Evolutionary conservation across 768 basidiomycete species (phyloP), one percentile per base, ranked within the genome.

Genomic region (Trametes meyenii): DNA sequence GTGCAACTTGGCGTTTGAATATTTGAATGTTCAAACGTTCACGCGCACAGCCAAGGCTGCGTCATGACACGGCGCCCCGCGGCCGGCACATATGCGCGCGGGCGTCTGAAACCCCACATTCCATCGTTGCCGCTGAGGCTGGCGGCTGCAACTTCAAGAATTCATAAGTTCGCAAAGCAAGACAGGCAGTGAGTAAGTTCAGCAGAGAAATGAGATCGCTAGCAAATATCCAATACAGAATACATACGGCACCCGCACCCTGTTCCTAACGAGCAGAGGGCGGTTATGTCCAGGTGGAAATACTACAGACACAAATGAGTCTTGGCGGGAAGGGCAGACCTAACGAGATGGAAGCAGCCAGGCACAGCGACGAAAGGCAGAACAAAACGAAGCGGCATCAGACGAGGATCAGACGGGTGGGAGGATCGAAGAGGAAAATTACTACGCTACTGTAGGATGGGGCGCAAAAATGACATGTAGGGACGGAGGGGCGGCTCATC

Each of bases 271-370:
- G 67, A 66, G 46, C 55, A 12, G 42, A 40, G 39, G 40, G 19
- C 24, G 40, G 17, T 26, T 3, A 62, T 39, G 57, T 48, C 44
- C 45, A 21, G 40, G 64, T 49, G 55, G 40, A 50, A n/a, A 39
- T 49, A 52, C 40, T 51, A 59, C 62, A 64, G 17, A 61, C 51
- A 57, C 48, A 59, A 45, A 53, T 52, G 58, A 55, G 3, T 39
- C 51, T 49, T 26, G 44, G 39, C 40, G 56, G 40, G 29, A 40
- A 46, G 43, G 48, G 49, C 43, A 19, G 50, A 50, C 40, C 29
- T n/a, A n/a, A n/a, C n/a, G 36, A 64, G 61, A 67, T 66, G 40
- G 58, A 55, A 63, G 62, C 62, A 64, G 62, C 58, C 65, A 55
- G 48, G 29, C 51, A 61, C 51, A 57, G 56, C 58, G 57, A 62